Base-by-base conservation (phyloP, 2,329 filamentous ascomycete genomes). In the Rhinocladiella mackenziei region DNA sequence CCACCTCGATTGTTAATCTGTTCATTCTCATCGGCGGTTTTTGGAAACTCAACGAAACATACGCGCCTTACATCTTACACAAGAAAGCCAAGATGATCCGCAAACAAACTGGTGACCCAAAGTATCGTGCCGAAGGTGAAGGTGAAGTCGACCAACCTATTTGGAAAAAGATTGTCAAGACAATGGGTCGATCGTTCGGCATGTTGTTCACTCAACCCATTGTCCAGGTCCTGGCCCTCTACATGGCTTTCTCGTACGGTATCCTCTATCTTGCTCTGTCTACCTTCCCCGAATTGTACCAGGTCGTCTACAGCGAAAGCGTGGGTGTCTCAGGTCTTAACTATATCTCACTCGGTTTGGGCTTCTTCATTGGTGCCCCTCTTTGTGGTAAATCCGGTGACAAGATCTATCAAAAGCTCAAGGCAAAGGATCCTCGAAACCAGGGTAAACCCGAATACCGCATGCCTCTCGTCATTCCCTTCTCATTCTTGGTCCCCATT, bases 221-320 rank as follows among this genome's bases (percentile, higher is more conserved):
- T 42, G 70, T 82, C 11, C 75, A 78, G 52, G 65, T 75, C 11
- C 56, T 74, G 0, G 66, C 76, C 0, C 18, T 74, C 2, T 73
- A 79, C 46, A 71, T 72, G 43, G 78, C 71, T 0, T 75, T 77
- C 45, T 62, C 74, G 4, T 81, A 80, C 49, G 79, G 79, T 0
- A 58, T 80, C 2, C 68, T 81, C 30, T 83, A 81, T 41, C 71
- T 83, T 26, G 67, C 78, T 5, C 68, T 83, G 0, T 75, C 77
- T 0, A 82, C 75, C 2, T 83, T 83, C 53, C 72, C 80, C 0
- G 59, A 63, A 0, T 64, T 84, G 0, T 84, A 76, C 75, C 67
- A 61, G 2, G 51, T 54, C 0, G 59, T 64, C 1, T 84, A 84
- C 53, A 54, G 65, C 20, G 64, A 78, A 51, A 67, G 68, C 1